phyloP scores from a whole-genome alignment of 2,329 filamentous ascomycete species.

The Aspergillus sp. region DNA sequence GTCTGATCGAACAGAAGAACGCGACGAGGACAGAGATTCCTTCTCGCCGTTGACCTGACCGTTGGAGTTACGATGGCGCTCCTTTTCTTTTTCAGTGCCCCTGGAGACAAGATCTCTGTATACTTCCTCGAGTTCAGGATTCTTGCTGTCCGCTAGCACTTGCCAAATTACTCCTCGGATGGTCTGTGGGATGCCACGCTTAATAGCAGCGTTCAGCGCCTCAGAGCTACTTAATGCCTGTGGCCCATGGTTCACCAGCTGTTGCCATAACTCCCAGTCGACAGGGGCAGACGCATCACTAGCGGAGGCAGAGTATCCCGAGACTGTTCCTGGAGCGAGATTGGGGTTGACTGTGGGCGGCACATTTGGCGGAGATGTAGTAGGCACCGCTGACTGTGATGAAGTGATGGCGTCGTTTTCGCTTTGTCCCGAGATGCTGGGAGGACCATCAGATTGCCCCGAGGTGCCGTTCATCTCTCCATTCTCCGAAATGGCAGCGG shows the following conservation, averaged over 20 bases:
- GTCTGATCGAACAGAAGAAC: conserved; percentile 78
- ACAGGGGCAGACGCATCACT: conserved; percentile 62
- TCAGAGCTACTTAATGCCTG: conserved; percentile 82
- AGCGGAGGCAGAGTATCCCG: conserved; percentile 67
- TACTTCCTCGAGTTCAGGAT: conserved; percentile 77
- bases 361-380: conserved; percentile 40
- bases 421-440: conserved; percentile 41
- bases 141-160: conserved; percentile 91
- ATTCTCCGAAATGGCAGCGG: conserved; percentile 47
- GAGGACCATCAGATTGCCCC: conserved; percentile 42
- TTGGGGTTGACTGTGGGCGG: conserved; percentile 61
- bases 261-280: conserved; percentile 99
- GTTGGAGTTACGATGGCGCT: conserved; percentile 49
- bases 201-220: conserved; percentile 84
- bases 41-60: conserved; percentile 53
- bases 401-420: conserved; percentile 31
- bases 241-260: conserved; percentile 89
- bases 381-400: conserved; percentile 15
- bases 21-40: conserved; percentile 64
- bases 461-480: conserved; percentile 48
- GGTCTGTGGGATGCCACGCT: conserved; percentile 85
- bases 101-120: conserved; percentile 74
- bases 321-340: conserved; percentile 76
- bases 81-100: conserved; percentile 73
- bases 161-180: conserved; percentile 99